Conservation (phyloP, 331 rosid genomes). For the Rhamnella rubrinervis region DNA sequence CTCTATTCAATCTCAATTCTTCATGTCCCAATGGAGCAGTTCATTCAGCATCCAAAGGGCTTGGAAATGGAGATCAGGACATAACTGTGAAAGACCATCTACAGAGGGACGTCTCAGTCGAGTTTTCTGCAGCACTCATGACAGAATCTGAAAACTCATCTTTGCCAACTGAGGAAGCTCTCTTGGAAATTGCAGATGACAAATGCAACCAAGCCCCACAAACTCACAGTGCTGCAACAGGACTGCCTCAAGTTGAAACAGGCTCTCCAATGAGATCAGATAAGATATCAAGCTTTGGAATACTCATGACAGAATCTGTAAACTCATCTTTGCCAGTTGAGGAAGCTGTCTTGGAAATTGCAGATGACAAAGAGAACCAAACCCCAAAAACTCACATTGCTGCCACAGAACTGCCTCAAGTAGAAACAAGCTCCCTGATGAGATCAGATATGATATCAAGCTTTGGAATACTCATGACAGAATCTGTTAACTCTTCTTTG, state of each 20-base stretch:
- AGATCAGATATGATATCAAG: slow-evolving; percentile 25
- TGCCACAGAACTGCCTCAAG: slow-evolving; percentile 24
- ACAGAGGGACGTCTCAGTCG: slow-evolving; percentile 21
- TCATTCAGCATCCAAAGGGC: slow-evolving; percentile 13
- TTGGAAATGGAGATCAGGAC: slow-evolving; percentile 12
- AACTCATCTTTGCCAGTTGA: slow-evolving; percentile 24
- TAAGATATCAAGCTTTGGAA: slow-evolving; percentile 24
- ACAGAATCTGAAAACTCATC: slow-evolving; percentile 28
- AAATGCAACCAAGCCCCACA: slow-evolving; percentile 34
- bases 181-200: slow-evolving; percentile 24
- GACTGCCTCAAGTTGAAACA: slow-evolving; percentile 29
- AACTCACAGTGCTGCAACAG: slow-evolving; percentile 24
- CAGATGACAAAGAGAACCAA: slow-evolving; percentile 32
- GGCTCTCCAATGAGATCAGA: slow-evolving; percentile 22
- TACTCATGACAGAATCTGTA: slow-evolving; percentile 12
- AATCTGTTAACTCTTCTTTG: no score
- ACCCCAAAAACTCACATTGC: slow-evolving; percentile 28
- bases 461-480: no score
- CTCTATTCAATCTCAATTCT: slow-evolving; percentile 18
- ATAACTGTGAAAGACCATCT: slow-evolving; percentile 1
- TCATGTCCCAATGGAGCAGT: slow-evolving; percentile 24
- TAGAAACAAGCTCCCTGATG: slow-evolving; percentile 4
- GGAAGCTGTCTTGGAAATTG: slow-evolving; percentile 24
- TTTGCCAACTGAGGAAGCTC: slow-evolving; percentile 22
- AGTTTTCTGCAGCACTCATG: slow-evolving; percentile 20